Base-by-base conservation (phyloP, 2,329 filamentous ascomycete species). In the Verticillium klebahnii region DNA sequence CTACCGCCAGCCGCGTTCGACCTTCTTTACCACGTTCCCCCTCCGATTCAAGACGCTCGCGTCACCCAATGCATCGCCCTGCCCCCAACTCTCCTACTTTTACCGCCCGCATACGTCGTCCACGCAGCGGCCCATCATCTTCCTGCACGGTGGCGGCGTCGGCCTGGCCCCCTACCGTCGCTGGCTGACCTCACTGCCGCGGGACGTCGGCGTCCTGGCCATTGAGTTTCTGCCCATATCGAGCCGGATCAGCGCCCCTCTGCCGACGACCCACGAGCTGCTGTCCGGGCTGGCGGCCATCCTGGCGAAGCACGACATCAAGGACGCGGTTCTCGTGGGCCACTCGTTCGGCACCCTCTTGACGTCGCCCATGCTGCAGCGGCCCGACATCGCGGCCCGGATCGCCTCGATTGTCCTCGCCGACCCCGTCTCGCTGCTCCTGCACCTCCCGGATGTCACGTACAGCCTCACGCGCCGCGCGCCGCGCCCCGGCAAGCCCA, bases 71-170 rank as follows among this genome's bases (percentile, higher is more conserved):
- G 72, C 72, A 29, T 88, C 86, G 1, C 77, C 80, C 4, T 80
- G 80, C 5, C 68, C 75, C 3, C 72, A 76, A 11, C 65, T 90
- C 6, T 81, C 82, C 64, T 91, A 92, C 76, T 91, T 87, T 85
- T 78, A 88, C 67, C 82, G 83, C 2, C 85, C 85, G 5, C 88
- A 91, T 69, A 85, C 77, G 0, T 84, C 85, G 1, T 81, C 78
- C 61, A 82, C 77, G 1, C 78, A 78, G 52, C 80, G 79, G 59
- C 89, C 89, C 0, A 73, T 91, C 8, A 73, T 92, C 4, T 91
- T 90, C 73, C 79, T 91, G 57, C 89, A 91, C 67, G 89, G 89
- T 17, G 89, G 91, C 57, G 88, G 89, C 52, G 80, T 91, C 62
- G 89, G 89, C 0, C 79, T 91, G 2, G 83, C 84, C 69, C 82